phyloP scores from a whole-genome alignment of 1,284 basidiomycete species.

The Ustilago nuda region DNA sequence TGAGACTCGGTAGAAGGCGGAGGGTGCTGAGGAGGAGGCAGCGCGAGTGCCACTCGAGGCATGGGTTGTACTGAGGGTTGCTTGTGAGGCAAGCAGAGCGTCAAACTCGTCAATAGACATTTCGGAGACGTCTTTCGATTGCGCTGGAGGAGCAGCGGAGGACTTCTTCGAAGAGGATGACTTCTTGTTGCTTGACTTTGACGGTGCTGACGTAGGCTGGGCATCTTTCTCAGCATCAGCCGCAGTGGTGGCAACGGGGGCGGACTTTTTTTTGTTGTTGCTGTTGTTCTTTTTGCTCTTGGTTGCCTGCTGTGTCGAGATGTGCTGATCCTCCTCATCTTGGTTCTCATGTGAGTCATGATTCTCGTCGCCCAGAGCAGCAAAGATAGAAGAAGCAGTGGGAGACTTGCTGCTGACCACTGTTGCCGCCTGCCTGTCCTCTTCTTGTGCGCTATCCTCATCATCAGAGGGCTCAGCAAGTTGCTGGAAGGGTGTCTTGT shows the following conservation, averaged over 20 bases:
- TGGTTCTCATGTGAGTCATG: slow-evolving; percentile 23
- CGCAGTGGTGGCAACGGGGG: slow-evolving; percentile 6
- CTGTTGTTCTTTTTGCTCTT: slow-evolving; percentile 49
- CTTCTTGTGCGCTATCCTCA: slow-evolving; percentile 18
- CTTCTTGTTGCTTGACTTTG: slow-evolving; percentile 33
- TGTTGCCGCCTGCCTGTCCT: slow-evolving; percentile 2
- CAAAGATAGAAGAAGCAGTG: slow-evolving; percentile 40
- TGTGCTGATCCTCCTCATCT: slow-evolving; percentile 34
- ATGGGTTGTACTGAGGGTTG: slow-evolving; percentile 18
- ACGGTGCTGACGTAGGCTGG: background rate
- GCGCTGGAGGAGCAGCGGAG: slow-evolving; percentile 9
- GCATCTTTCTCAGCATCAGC: background rate
- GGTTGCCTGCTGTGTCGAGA: slow-evolving; percentile 23
- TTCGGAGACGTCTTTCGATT: slow-evolving; percentile 54
- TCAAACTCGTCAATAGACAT: slow-evolving; percentile 67
- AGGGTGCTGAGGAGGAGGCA: background rate
- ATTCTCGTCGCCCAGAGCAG: slow-evolving; percentile 47
- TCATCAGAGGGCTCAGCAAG: slow-evolving; percentile 21
- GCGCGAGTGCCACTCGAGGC: background rate
- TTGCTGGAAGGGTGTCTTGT: slow-evolving; percentile 23
- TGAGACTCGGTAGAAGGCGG: slow-evolving; percentile 21
- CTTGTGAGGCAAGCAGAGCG: slow-evolving; percentile 58
- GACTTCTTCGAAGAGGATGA: slow-evolving; percentile 28
- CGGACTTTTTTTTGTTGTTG: slow-evolving; percentile 66
- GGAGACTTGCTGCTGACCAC: slow-evolving; percentile 5